These are phyloP conservation scores for Entelexis paramagnoliae DNA, from an alignment of 1,139 yeast genomes.

Conservation along the genomic window DNA sequence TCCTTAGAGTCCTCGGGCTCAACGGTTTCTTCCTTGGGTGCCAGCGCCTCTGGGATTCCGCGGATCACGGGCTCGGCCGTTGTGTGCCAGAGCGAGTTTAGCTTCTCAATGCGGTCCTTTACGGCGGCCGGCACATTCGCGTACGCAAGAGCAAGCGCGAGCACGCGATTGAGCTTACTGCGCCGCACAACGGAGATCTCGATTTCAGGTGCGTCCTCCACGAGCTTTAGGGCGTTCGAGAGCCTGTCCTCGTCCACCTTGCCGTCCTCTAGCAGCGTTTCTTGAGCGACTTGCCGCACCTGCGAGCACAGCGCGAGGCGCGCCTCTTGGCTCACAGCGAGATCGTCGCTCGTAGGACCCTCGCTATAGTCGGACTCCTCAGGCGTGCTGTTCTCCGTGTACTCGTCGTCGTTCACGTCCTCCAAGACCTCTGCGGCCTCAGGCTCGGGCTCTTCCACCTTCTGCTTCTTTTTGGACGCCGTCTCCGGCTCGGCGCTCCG, in stretches of 20 bases:
- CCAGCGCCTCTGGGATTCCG: slow-evolving; percentile 24
- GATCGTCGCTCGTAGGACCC: slow-evolving; percentile 11
- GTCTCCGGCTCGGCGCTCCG: slow-evolving; percentile 14
- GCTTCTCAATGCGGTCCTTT: slow-evolving; percentile 25
- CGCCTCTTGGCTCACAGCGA: slow-evolving; percentile 15
- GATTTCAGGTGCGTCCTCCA: slow-evolving; percentile 31
- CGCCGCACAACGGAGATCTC: slow-evolving; percentile 31
- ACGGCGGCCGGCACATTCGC: slow-evolving; percentile 26
- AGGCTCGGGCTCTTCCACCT: slow-evolving; percentile 10
- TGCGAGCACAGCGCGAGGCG: slow-evolving; percentile 21
- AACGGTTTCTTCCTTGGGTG: slow-evolving; percentile 16
- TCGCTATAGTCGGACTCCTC: slow-evolving; percentile 12
- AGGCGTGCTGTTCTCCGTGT: slow-evolving; percentile 12
- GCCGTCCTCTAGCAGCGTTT: slow-evolving; percentile 27
- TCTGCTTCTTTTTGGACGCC: slow-evolving; percentile 3
- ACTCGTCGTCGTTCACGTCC: slow-evolving; percentile 17
- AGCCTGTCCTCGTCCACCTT: slow-evolving; percentile 25
- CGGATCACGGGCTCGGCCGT: slow-evolving; percentile 24
- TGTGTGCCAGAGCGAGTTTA: slow-evolving; percentile 29
- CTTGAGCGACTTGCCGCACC: slow-evolving; percentile 31
- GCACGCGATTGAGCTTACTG: slow-evolving; percentile 33
- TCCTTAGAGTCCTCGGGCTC: slow-evolving; percentile 15
- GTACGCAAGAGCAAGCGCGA: slow-evolving; percentile 27
- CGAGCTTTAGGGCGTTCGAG: slow-evolving; percentile 25
- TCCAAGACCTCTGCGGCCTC: slow-evolving; percentile 1